Evolutionary conservation across 2,329 filamentous ascomycete genomes (phyloP), one percentile per base, ranked within the genome.

Genomic region (Chaetomium strumarium): DNA sequence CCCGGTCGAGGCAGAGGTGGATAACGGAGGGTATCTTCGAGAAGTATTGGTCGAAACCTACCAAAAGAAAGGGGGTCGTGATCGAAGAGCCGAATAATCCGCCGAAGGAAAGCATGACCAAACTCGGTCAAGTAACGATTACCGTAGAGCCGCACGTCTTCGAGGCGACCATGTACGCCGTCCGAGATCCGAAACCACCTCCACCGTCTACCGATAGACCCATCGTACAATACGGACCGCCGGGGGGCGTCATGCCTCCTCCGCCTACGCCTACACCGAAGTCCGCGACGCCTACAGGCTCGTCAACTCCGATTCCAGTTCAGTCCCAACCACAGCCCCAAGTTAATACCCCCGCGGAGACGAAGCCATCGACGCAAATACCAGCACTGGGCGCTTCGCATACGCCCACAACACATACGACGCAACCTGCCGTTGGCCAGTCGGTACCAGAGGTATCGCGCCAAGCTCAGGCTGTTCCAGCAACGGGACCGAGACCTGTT

Each of bases 121-220:
- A 84, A 67, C 78, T 89, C 19, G 88, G 89, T 60, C 80, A 79
- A 60, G 83, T 88, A 56, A 83, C 83, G 33, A 82, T 95, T 56
- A 85, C 82, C 19, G 82, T 91, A 55, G 88, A 91, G 67, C 89
- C 89, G 41, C 87, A 93, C 64, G 80, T 87, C 40, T 81, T 93
- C 60, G 86, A 90, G 59, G 87, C 86, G 14, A 85, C 80, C 43
- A 80, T 90, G 73, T 90, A 78, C 64, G 78, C 80, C 17, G 82
- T 90, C 53, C 86, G 87, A 63, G 84, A 86, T 49, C 74, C 78
- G 8, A 81, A 80, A 58, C 74, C 72, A 8, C 67, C 72, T 46
- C 68, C 72, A 36, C 68, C 71, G 55, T 57, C 46, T 19, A 60
- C 64, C 9, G 68, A 71, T 54, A 77, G 82, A 40, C 83, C 83